Base-by-base conservation (phyloP, 805 yeast genomes). In the Nakazawaea ambrosiae region DNA sequence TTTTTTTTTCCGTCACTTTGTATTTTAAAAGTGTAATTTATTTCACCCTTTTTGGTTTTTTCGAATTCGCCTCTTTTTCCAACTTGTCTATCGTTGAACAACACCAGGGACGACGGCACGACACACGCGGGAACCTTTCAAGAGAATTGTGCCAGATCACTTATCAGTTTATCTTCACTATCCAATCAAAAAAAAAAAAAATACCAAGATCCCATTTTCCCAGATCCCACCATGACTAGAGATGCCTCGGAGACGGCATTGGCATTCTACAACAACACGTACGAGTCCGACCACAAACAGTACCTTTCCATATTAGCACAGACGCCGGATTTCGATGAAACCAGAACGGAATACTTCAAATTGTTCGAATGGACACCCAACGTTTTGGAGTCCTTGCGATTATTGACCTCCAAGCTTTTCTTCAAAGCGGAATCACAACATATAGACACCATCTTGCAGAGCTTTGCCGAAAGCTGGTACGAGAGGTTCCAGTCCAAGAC, bases 371-470 rank as follows among this genome's bases (percentile, higher is more conserved):
- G 69, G 55, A 66, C 68, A 6, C 7, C 6, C 16, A n/a, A 15
- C 33, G 58, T 86, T 32, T 59, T 84, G 29, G 55, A 57, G 2
- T 65, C 87, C 1, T 65, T 87, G 14, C 61, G 87, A 23, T 55
- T 57, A 31, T 60, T 86, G 23, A 85, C 94, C 46, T 67, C 70
- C 27, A 73, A 68, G 45, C 52, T 86, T n/a, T 81, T 80, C 57
- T 67, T 87, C 49, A 75, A 76, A 50, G 95, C 90, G 5, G 95
- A 87, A 58, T 77, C 92, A 3, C 89, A 82, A 49, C 82, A 81
- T 49, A 76, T 86, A 36, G 92, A 85, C 56, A 68, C 84, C 34
- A 70, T 86, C 22, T 60, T 87, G 39, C 79, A 81, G 31, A 68
- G 78, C 3, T 79, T 84, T 50, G 73, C 92, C 15, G 63, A 65